Base-by-base conservation (phyloP, 202 grass and related monocot species). In the Panicum virgatum region DNA sequence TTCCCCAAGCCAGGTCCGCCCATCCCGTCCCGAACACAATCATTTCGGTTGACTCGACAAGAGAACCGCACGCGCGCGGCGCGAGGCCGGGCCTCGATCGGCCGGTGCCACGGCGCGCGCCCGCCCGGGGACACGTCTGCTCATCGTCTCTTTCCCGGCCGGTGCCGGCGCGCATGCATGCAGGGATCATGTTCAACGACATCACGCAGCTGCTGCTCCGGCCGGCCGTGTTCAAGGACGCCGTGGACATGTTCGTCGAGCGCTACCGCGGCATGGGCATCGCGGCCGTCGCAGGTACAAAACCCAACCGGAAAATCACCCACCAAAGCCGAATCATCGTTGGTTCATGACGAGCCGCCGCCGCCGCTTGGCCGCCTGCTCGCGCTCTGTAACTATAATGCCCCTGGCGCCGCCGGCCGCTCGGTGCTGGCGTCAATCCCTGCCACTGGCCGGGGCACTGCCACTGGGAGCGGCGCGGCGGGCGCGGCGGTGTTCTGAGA, bases 161-260 rank as follows among this genome's bases (percentile, higher is more conserved):
- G n/a, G 36, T 3, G 12, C 34, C 5, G 18, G 43, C 1, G 66
- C 7, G 40, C n/a, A 5, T 26, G 86, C 91, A 94, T 26, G 86
- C 91, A 97, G 94, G 91, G 53, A 97, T 97, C 83, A 94, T 97
- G 91, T 97, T 97, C 88, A 94, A 94, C 84, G 91, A 97, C 77
- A 92, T 97, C 83, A 97, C 94, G 68, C 74, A 78, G 80, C 75
- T 97, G 82, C 85, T 97, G 80, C 94, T 92, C 47, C 86, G 76
- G 61, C 94, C 94, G 26, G 63, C 19, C 73, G 94, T 85, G 50
- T 94, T 97, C 90, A 91, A 89, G 81, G 91, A 88, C 83, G 87
- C 89, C 22, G 83, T 97, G 37, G 91, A 97, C 77, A 80, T 97
- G 88, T 97, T 97, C 78, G 94, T 97, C 20, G 87, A 97, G 71